phyloP scores from a whole-genome alignment of 176 grass and related monocot genomes.

The Oryza australiensis region DNA sequence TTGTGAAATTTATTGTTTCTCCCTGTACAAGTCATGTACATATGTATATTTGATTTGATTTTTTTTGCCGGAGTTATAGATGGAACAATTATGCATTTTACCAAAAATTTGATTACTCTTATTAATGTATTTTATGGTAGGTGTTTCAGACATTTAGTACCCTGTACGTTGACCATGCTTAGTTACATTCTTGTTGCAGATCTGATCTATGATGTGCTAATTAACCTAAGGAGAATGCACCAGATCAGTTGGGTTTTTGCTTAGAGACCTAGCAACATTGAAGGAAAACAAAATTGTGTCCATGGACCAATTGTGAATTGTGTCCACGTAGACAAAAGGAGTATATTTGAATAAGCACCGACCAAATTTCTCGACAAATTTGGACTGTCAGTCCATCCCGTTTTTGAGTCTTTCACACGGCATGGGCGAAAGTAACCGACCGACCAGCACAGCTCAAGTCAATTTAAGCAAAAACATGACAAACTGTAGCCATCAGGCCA shows the following conservation, averaged over 20 bases:
- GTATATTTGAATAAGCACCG: slow-evolving; percentile 23
- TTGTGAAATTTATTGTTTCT: no score
- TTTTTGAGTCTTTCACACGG: slow-evolving; percentile 19
- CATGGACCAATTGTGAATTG: neutral
- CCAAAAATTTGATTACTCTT: no score
- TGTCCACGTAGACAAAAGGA: neutral
- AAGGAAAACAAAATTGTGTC: neutral
- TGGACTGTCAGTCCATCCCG: neutral
- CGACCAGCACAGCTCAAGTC: neutral
- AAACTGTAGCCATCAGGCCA: neutral
- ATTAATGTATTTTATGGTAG: no score
- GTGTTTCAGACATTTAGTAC: no score
- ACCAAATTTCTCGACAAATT: neutral
- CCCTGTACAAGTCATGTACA: no score
- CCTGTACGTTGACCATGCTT: no score
- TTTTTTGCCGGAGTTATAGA: no score
- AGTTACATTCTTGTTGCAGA: neutral
- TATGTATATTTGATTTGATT: no score
- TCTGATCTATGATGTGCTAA: neutral
- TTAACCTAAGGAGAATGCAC: neutral
- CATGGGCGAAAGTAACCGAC: neutral
- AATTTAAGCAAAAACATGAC: neutral
- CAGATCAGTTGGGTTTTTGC: neutral
- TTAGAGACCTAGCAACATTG: neutral
- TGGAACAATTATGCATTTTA: no score